These are phyloP conservation scores for Takakia lepidozioides DNA, from an alignment of 225 moss, liverwort and hornwort species.

Conservation along the genomic window DNA sequence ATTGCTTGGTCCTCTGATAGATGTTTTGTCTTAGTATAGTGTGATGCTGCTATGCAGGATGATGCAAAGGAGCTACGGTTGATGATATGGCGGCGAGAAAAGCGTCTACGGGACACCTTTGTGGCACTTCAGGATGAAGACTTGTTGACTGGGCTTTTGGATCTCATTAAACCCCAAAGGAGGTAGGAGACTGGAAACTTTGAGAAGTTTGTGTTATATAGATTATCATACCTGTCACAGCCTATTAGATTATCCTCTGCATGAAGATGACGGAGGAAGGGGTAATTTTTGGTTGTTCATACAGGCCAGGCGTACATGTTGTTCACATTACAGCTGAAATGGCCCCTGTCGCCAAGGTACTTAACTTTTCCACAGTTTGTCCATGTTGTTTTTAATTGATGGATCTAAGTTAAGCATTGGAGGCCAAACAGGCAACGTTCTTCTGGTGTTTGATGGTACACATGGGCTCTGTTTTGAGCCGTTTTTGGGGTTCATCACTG, in stretches of 20 bases:
- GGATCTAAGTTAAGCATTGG: too few relatives aligned
- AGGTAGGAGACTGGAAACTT: slow-evolving; percentile 26
- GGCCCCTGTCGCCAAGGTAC: slow-evolving; percentile 98
- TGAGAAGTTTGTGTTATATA: too few relatives aligned
- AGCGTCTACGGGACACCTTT: slow-evolving; percentile 64
- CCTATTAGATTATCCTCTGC: background rate
- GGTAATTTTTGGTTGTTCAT: background rate
- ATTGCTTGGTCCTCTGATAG: too few relatives aligned
- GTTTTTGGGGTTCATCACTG: too few relatives aligned
- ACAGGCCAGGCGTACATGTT: slow-evolving; percentile 89
- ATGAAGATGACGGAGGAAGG: too few relatives aligned
- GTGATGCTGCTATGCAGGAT: too few relatives aligned
- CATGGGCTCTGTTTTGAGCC: too few relatives aligned
- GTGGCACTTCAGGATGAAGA: slow-evolving; percentile 56
- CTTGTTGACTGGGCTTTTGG: slow-evolving; percentile 45
- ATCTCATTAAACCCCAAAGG: slow-evolving; percentile 69
- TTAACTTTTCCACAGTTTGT: too few relatives aligned
- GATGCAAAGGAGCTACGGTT: slow-evolving; percentile 80
- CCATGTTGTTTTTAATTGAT: too few relatives aligned
- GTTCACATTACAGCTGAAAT: slow-evolving; percentile 93
- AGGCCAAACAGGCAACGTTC: too few relatives aligned
- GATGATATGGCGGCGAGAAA: slow-evolving; percentile 89
- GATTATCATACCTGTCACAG: background rate
- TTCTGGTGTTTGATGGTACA: too few relatives aligned
- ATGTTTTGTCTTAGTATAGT: too few relatives aligned